Evolutionary conservation across 306 rosid species (phyloP), one percentile per base, ranked within the genome.

Genomic region (Sicyos edulis): DNA sequence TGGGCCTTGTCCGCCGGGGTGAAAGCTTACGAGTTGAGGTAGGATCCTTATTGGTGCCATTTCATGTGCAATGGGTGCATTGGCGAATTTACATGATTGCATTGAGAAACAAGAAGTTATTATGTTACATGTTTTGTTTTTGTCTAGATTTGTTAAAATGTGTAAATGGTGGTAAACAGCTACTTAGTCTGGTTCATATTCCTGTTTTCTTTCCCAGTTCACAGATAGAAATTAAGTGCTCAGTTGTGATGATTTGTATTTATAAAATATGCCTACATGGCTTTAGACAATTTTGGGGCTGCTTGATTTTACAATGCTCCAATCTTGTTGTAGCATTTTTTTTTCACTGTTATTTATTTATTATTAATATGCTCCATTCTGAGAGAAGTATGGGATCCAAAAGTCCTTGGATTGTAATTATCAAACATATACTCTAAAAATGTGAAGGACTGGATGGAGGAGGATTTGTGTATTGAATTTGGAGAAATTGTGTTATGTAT

Each of bases 1-100:
- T 91, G 80, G 99, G 99, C 68, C 82, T 95, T 79, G 87, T 95
- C 86, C 95, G 92, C 3, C 73, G 99, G 81, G 95, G 97, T 8
- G 95, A 89, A 81, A 83, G 77, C 78, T 74, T 95, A 84, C 91
- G 97, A 74, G 78, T 86, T 29, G 97, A 95, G 97, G 99, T 95
- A 75, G 79, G 92, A 80, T 72, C 72, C 54, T 68, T 68, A 49
- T 49, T 24, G 72, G 72, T 68, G 42, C 42, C 53, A 13, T 45
- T 47, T 68, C 56, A 68, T 68, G 72, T 64, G 80, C 75, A 71
- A 37, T 54, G 2, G 32, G 21, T 72, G 55, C 72, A 45, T 20
- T 67, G 57, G 73, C 54, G 14, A 50, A 69, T 24, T 69, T 69
- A 32, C 59, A 69, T 69, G 40, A 26, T 73, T 68, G 53, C 34